These are phyloP conservation scores for Acidomyces sp. DNA, from an alignment of 495 filamentous ascomycete species.

Conservation along the genomic window DNA sequence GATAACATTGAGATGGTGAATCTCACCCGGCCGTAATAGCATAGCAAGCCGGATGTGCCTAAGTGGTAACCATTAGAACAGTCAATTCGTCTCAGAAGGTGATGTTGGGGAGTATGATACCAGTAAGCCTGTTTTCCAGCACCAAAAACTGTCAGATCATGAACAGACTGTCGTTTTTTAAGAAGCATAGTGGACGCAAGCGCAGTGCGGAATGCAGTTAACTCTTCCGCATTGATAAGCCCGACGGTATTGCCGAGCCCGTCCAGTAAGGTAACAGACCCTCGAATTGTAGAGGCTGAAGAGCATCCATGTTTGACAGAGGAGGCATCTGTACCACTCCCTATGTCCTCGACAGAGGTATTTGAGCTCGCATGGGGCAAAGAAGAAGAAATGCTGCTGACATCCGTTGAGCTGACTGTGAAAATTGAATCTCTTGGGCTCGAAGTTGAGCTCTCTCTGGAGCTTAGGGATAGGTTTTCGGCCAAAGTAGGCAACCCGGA, in stretches of 20 bases:
- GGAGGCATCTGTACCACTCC: constrained; percentile 9
- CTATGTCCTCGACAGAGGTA: constrained; percentile 2
- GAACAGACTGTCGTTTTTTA: constrained; percentile 51
- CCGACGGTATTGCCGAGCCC: constrained; percentile 56
- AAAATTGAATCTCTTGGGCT: constrained; percentile 21
- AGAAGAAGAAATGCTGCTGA: constrained; percentile 16
- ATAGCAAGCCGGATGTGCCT: constrained; percentile 81
- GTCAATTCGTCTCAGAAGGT: constrained; percentile 84
- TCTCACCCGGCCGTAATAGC: constrained; percentile 54
- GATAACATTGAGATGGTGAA: constrained; percentile 66
- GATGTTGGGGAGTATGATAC: too few relatives aligned
- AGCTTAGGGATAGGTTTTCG: constrained; percentile 4
- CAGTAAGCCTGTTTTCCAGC: constrained; percentile 84
- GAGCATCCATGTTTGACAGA: constrained; percentile 23
- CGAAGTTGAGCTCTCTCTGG: background rate
- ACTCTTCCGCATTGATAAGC: constrained; percentile 67
- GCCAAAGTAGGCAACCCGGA: constrained; percentile 11
- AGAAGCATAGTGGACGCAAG: constrained; percentile 66
- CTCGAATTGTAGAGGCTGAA: constrained; percentile 50
- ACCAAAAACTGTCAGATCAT: constrained; percentile 75
- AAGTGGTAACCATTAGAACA: too few relatives aligned
- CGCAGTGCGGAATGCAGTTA: constrained; percentile 90
- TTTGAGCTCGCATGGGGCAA: too few relatives aligned
- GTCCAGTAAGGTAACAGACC: constrained; percentile 64
- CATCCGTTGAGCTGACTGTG: background rate